Percentiles rank a stretch among this genome's conserved stretches.
These are phyloP conservation scores for Penicillium robsamsonii DNA, from an alignment of 495 filamentous ascomycete species.

Conservation along the genomic window DNA sequence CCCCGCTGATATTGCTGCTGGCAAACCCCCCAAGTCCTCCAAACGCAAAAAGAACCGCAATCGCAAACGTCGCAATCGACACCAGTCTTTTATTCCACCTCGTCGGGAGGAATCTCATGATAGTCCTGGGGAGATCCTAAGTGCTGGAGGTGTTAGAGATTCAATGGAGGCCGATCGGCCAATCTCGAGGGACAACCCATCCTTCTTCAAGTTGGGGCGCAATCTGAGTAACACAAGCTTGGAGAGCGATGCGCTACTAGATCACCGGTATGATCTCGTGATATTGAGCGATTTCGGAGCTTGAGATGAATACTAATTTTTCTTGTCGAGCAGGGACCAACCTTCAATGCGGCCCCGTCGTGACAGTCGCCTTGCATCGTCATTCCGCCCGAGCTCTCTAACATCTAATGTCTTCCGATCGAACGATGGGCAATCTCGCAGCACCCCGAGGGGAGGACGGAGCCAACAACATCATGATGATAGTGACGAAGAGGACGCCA, in stretches of 20 bases:
- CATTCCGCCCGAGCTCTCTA: constrained; percentile 46
- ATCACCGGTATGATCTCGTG: constrained; percentile 61
- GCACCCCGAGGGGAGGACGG: constrained; percentile 32
- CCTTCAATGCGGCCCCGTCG: constrained; percentile 67
- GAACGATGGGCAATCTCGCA: constrained; percentile 25
- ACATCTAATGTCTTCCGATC: constrained; percentile 27
- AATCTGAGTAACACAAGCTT: constrained; percentile 77
- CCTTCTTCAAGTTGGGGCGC: constrained; percentile 58
- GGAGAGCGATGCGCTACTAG: constrained; percentile 75
- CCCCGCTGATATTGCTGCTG: constrained; percentile 26
- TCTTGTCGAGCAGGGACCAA: constrained; percentile 55
- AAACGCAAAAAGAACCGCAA: constrained; percentile 43
- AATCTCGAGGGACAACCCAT: constrained; percentile 26
- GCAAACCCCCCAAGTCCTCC: constrained; percentile 28
- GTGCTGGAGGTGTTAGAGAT: constrained; percentile 26
- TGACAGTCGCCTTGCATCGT: constrained; percentile 50
- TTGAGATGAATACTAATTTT: constrained; percentile 10
- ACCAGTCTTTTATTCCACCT: constrained; percentile 37
- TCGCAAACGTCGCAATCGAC: constrained; percentile 42
- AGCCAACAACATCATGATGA: constrained; percentile 42
- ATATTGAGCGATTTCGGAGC: neutral
- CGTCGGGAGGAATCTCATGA: constrained; percentile 30
- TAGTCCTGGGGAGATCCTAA: constrained; percentile 16
- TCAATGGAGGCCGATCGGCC: constrained; percentile 31
- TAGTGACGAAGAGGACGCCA: constrained; percentile 43